Percentiles rank a stretch among this genome's conserved stretches.
Conservation (phyloP, 495 filamentous ascomycete species). For the Neurospora terricola region DNA sequence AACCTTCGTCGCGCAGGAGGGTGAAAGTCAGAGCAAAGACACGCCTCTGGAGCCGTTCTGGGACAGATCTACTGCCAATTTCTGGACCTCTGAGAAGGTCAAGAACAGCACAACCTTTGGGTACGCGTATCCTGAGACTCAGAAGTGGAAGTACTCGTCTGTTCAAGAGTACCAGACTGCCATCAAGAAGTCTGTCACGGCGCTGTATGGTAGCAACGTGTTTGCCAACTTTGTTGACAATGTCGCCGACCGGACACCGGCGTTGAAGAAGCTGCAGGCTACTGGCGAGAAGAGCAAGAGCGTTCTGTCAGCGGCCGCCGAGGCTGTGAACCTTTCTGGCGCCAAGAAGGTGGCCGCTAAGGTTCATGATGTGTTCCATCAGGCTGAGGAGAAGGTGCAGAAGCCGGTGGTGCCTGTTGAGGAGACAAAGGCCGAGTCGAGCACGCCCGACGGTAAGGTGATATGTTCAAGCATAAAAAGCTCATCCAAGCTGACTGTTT, state of each 20-base stretch:
- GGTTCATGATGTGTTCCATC: background rate
- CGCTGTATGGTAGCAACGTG: constrained; percentile 18
- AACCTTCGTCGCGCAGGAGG: constrained; percentile 40
- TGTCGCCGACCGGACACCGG: constrained; percentile 4
- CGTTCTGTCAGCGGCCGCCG: background rate
- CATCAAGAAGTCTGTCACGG: constrained; percentile 7
- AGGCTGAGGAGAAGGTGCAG: background rate
- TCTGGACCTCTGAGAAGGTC: constrained; percentile 37
- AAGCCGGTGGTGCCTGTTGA: background rate
- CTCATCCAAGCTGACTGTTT: background rate
- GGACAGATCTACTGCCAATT: constrained; percentile 24
- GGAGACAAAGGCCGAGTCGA: background rate
- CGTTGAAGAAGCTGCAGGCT: background rate
- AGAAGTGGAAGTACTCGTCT: constrained; percentile 13
- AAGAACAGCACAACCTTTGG: constrained; percentile 33
- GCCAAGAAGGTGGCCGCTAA: background rate
- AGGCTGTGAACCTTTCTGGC: background rate
- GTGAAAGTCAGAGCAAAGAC: constrained; percentile 27
- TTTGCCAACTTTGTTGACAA: constrained; percentile 15
- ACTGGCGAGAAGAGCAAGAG: background rate
- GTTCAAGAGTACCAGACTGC: constrained; percentile 7
- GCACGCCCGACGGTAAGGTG: background rate
- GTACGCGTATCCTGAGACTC: constrained; percentile 53
- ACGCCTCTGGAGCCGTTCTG: constrained; percentile 38
- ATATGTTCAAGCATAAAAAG: background rate